Base-by-base conservation (phyloP, 257 asterid species). In the Solanum medicagineum region DNA sequence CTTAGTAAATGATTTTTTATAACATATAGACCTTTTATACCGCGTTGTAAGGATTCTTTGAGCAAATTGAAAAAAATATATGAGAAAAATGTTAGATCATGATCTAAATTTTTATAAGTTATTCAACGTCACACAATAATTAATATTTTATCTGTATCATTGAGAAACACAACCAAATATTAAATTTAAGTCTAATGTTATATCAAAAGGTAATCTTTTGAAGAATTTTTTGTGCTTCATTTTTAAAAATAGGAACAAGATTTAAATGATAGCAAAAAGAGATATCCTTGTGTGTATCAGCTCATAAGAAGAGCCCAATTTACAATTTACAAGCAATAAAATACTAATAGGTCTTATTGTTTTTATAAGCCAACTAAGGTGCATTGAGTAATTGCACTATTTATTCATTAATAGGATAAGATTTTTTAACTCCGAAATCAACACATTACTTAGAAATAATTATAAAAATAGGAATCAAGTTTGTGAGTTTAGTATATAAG, bases 401-500 rank as follows among this genome's bases (percentile, higher is more conserved):
- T 84, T 22, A 51, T 9, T 7, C 90, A 86, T 88, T 90, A 87
- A 90, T 74, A 81, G 24, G 59, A 22, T 47, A 6, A 85, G 91
- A 90, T 89, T 92, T 86, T 84, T 77, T 70, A 91, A 91, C 94
- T 89, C 92, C 93, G 91, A 91, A 90, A 90, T 91, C 94, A 89
- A 9, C 83, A 87, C 65, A 70, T 59, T 83, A 74, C 88, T 74
- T 63, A 81, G 47, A 59, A 74, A 8, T 47, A 53, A 85, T 47
- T 8, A 47, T 80, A 63, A 84, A 90, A 77, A 26, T 79, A 55
- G 36, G 83, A 56, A 49, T 45, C 45, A 65, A 24, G 87, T 84
- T 84, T 66, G 22, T 77, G 73, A 62, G 26, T 63, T 29, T 29
- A 29, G 29, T 29, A 1, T 29, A 29, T 29, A 29, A 29, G 26